phyloP scores from a whole-genome alignment of 495 filamentous ascomycete genomes.

The Cryomyces antarcticus region DNA sequence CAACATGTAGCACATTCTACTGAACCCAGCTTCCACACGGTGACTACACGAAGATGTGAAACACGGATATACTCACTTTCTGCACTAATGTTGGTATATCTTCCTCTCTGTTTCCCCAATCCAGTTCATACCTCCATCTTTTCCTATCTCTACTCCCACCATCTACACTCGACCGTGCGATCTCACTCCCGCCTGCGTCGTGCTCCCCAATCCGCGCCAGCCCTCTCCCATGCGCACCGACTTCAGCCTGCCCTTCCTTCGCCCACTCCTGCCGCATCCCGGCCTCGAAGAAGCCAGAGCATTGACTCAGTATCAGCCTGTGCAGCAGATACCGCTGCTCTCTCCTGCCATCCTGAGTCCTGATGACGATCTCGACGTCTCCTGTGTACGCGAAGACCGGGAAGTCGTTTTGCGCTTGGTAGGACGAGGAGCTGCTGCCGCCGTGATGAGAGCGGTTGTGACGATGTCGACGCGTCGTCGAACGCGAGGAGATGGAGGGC shows the following conservation, averaged over 20 bases:
- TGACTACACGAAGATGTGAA: conserved; percentile 5
- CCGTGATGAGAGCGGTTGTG: conserved; percentile 68
- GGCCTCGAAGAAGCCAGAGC: conserved; percentile 83
- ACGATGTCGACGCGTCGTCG: conserved; percentile 41
- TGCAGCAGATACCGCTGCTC: conserved; percentile 75
- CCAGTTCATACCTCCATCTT: conserved; percentile 73
- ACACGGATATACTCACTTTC: conserved; percentile 24
- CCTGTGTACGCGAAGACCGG: conserved; percentile 76
- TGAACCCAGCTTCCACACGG: too few relatives aligned
- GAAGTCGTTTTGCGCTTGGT: conserved; percentile 69
- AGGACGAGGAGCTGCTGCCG: conserved; percentile 28
- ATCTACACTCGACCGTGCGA: background rate
- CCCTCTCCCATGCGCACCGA: conserved; percentile 17
- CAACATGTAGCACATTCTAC: too few relatives aligned
- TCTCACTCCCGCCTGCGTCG: conserved; percentile 16
- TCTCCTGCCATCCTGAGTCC: conserved; percentile 33
- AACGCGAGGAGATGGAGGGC: conserved; percentile 39
- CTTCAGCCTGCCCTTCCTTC: conserved; percentile 19
- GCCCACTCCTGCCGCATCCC: conserved; percentile 79
- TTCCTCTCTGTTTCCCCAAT: conserved; percentile 45
- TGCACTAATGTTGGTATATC: conserved; percentile 80
- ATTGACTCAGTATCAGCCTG: conserved; percentile 63
- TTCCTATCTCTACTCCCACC: conserved; percentile 23
- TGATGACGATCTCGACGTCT: conserved; percentile 74
- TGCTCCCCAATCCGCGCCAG: conserved; percentile 39